Conservation (phyloP, 495 filamentous ascomycete genomes). For the Hypomontagnella submonticulosa region DNA sequence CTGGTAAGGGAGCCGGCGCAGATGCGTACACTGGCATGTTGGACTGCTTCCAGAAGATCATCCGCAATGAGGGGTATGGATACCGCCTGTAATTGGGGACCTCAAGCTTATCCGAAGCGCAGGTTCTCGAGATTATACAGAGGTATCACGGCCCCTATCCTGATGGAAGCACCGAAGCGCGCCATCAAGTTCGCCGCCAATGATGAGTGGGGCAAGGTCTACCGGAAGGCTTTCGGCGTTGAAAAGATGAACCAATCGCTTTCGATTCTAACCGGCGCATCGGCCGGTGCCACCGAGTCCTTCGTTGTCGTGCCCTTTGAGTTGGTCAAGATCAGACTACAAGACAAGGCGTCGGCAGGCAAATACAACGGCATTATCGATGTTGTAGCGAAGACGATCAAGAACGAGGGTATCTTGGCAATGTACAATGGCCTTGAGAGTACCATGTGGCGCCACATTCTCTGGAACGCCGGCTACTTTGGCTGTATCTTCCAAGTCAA, state of each 20-base stretch:
- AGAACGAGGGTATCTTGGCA: constrained; percentile 83
- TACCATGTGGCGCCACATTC: constrained; percentile 94
- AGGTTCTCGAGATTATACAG: constrained; percentile 92
- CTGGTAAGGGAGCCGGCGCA: constrained; percentile 71
- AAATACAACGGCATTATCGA: constrained; percentile 97
- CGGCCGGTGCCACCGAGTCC: constrained; percentile 93
- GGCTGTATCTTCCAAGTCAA: constrained; percentile 98
- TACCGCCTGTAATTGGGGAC: background rate
- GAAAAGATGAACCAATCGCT: constrained; percentile 89
- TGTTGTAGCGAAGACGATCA: constrained; percentile 81
- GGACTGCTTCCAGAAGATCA: constrained; percentile 96
- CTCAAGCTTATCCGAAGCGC: constrained; percentile 27
- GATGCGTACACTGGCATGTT: constrained; percentile 96
- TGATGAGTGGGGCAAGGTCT: constrained; percentile 95
- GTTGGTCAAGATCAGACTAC: constrained; percentile 91
- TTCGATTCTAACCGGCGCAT: constrained; percentile 90
- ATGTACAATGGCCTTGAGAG: constrained; percentile 97
- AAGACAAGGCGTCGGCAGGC: constrained; percentile 92
- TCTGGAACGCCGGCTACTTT: constrained; percentile 99
- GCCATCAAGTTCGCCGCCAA: constrained; percentile 99
- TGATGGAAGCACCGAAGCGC: constrained; percentile 99
- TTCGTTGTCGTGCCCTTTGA: constrained; percentile 95
- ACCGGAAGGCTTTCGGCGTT: constrained; percentile 82
- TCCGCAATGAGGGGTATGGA: constrained; percentile 88
- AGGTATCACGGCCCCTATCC: constrained; percentile 92